Base-by-base conservation (phyloP, 169 alveolate species). In the Plasmodium ovale region DNA sequence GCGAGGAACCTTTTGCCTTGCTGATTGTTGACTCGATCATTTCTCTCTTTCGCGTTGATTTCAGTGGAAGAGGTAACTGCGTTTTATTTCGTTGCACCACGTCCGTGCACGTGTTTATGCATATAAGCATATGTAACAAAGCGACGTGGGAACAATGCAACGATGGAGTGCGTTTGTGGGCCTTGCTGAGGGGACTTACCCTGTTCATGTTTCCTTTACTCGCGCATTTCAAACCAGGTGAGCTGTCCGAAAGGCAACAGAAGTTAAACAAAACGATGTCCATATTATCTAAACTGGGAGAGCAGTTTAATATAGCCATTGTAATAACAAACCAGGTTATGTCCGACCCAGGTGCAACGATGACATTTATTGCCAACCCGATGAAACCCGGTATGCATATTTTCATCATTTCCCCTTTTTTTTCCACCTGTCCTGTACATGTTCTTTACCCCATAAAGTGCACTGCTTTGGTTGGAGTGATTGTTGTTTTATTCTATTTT, bases 201-300 rank as follows among this genome's bases (percentile, higher is more conserved):
- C 25, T 12, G 12, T 31, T 21, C 10, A 7, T 39, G 10, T 2
- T 62, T 37, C n/a, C 29, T 60, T 25, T 60, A 21, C 3, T 0
- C 2, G 27, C 0, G 1, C 29, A 23, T 14, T 37, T 19, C 0
- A 4, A 12, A 1, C 3, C 21, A 87, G 92, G 99, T 0, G 99
- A 98, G 88, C 94, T 98, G 58, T 97, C 99, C 25, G 98, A 98
- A 21, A 95, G 99, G 65, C 99, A 98, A 91, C 98, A 98, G 92
- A 96, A 95, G 87, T 94, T 98, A 56, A 98, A 98, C 31, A 97
- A 97, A 67, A 96, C 97, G 84, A 88, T 89, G 58, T 89, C 94
- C 33, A 27, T 94, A 51, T 88, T 98, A 64, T 93, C 95, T 62
- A 97, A 97, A 92, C 87, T 97, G n/a, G 98, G 99, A 5, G 99